These are phyloP conservation scores for Senecio squalidus DNA, from an alignment of 140 eudicot species.

Conservation along the genomic window DNA sequence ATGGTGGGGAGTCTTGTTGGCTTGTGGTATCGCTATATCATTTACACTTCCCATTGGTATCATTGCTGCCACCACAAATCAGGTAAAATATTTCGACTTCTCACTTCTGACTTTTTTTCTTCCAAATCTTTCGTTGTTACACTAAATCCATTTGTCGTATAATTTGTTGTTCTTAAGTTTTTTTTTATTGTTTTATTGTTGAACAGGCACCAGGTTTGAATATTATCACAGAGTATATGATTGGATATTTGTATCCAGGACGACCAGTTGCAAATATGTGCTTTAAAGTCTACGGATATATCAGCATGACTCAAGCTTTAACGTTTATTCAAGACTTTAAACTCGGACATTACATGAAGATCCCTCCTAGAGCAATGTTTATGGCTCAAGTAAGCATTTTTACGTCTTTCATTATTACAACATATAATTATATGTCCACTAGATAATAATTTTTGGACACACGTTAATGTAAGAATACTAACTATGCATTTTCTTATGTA, in stretches of 20 bases:
- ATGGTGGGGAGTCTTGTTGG: conserved; percentile 57
- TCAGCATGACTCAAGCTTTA: conserved; percentile 51
- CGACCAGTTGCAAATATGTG: conserved; percentile 56
- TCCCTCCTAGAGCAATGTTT: conserved; percentile 63
- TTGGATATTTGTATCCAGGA: conserved; percentile 50
- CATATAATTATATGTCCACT: too few species aligned
- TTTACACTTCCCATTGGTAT: conserved; percentile 57
- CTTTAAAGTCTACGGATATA: conserved; percentile 53
- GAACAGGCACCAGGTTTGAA: conserved; percentile 44
- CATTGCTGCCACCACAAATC: conserved; percentile 55
- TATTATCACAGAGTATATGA: conserved; percentile 50
- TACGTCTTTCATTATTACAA: not conserved
- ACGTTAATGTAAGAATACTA: not conserved
- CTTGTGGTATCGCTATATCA: conserved; percentile 38
- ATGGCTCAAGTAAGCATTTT: conserved; percentile 41
- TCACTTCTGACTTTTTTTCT: conserved; percentile 1
- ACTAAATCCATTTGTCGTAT: too few species aligned
- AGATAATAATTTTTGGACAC: too few species aligned
- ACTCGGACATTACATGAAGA: conserved; percentile 71
- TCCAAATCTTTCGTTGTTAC: too few species aligned
- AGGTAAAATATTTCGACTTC: conserved; percentile 29
- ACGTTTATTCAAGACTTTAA: conserved; percentile 41
- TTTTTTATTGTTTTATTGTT: not conserved
- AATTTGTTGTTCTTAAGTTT: not conserved
- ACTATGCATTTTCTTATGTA: not conserved